These are phyloP conservation scores for Lachnellula subtilissima DNA, from an alignment of 2,329 filamentous ascomycete species.

Conservation along the genomic window DNA sequence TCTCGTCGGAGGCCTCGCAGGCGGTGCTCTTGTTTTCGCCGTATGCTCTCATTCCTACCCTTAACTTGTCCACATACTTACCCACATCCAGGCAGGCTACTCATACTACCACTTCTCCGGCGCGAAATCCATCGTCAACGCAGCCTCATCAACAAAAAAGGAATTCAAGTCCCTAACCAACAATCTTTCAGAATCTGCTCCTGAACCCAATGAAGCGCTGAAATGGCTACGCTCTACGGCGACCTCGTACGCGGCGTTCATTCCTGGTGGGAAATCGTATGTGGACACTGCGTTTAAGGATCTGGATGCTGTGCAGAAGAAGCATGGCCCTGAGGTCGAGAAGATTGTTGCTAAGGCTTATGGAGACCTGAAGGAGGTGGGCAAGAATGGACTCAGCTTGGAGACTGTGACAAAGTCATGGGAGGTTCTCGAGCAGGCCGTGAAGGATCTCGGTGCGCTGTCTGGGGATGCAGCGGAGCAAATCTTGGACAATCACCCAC, in stretches of 20 bases:
- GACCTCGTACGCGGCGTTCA: slow-evolving; percentile 64
- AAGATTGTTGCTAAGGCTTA: slow-evolving; percentile 64
- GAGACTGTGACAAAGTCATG: slow-evolving; percentile 58
- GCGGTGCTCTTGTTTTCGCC: slow-evolving; percentile 42
- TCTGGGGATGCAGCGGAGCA: slow-evolving; percentile 59
- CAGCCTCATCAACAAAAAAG: slow-evolving; percentile 50
- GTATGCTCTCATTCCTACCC: slow-evolving; percentile 13
- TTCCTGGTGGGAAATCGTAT: slow-evolving; percentile 65
- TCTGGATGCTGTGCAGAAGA: slow-evolving; percentile 60
- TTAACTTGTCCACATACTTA: background rate
- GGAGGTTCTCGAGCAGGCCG: slow-evolving; percentile 57
- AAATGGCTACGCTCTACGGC: slow-evolving; percentile 60
- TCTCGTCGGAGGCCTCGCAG: slow-evolving; percentile 44
- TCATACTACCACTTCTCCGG: slow-evolving; percentile 50
- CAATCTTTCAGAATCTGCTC: slow-evolving; percentile 38
- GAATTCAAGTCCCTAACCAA: slow-evolving; percentile 51
- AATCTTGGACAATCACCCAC: slow-evolving; percentile 68
- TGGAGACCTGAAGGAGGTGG: slow-evolving; percentile 57
- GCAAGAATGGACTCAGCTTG: slow-evolving; percentile 55
- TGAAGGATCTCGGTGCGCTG: slow-evolving; percentile 55
- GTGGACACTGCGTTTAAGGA: slow-evolving; percentile 68
- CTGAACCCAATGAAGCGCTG: slow-evolving; percentile 62
- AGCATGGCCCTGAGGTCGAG: slow-evolving; percentile 67
- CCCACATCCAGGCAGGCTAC: slow-evolving; percentile 37
- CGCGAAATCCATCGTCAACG: slow-evolving; percentile 38